These are phyloP conservation scores for Pseudozyma tsukubaensis DNA, from an alignment of 1,284 basidiomycete species.

Conservation along the genomic window DNA sequence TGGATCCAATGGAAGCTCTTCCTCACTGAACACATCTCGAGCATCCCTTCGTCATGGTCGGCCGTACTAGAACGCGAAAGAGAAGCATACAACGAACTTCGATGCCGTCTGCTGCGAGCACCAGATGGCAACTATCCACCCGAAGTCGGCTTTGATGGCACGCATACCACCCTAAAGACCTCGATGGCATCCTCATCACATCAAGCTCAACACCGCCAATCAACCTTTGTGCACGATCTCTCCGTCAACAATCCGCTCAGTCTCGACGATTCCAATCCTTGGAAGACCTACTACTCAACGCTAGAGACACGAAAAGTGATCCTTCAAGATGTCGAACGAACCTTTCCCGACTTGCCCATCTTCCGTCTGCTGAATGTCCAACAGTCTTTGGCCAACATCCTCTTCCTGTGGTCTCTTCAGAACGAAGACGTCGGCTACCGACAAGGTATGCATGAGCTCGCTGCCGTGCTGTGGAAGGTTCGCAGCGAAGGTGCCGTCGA, in stretches of 20 bases:
- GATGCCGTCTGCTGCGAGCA: constrained; percentile 43
- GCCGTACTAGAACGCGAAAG: constrained; percentile 34
- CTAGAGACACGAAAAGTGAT: constrained; percentile 53
- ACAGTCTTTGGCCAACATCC: constrained; percentile 48
- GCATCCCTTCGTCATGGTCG: constrained; percentile 47
- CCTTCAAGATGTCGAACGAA: constrained; percentile 55
- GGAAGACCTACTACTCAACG: constrained; percentile 53
- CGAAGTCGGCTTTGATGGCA: constrained; percentile 42
- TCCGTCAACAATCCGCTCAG: constrained; percentile 64
- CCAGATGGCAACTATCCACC: constrained; percentile 55
- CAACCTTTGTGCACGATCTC: constrained; percentile 29
- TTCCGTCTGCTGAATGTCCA: constrained; percentile 39
- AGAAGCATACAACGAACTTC: constrained; percentile 38
- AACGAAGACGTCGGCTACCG: constrained; percentile 62
- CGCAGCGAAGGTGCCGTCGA: constrained; percentile 34
- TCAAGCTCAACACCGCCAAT: background rate
- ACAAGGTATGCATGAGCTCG: constrained; percentile 69
- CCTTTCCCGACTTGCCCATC: constrained; percentile 56
- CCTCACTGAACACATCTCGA: constrained; percentile 43
- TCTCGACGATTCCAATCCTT: constrained; percentile 61
- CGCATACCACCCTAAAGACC: constrained; percentile 16
- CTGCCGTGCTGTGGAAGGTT: constrained; percentile 56
- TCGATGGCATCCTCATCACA: constrained; percentile 6
- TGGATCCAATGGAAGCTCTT: constrained; percentile 53
- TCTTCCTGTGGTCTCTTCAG: constrained; percentile 61